Conservation (phyloP, 768 basidiomycete genomes). For the Podaxis sp. region DNA sequence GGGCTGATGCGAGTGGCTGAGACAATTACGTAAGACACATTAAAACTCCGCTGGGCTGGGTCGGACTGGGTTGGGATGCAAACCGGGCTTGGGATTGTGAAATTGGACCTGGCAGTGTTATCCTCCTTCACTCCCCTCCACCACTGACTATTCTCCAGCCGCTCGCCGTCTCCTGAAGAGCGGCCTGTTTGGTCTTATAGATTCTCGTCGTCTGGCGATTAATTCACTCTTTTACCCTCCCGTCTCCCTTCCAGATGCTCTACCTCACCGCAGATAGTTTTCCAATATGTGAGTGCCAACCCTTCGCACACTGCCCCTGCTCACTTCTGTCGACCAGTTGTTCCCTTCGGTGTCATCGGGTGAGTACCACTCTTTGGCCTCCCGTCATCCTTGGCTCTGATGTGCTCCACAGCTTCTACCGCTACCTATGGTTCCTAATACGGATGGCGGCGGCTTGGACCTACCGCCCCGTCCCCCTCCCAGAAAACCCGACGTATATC, state of each 20-base stretch:
- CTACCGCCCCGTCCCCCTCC: slow-evolving; percentile 87
- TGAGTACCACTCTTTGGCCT: slow-evolving; percentile 28
- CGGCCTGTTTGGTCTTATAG: slow-evolving; percentile 15
- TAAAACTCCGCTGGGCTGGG: slow-evolving; percentile 11
- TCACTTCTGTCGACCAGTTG: slow-evolving; percentile 49
- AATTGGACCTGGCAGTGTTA: slow-evolving; percentile 3
- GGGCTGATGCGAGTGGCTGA: background rate
- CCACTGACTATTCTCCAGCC: slow-evolving; percentile 8
- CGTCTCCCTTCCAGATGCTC: slow-evolving; percentile 52
- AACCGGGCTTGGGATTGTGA: slow-evolving; percentile 4
- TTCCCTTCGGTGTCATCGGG: slow-evolving; percentile 90
- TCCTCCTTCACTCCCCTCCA: slow-evolving; percentile 10
- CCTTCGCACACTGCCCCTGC: background rate
- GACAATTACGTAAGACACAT: background rate
- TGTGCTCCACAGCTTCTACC: slow-evolving; percentile 68
- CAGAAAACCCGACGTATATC: slow-evolving; percentile 87
- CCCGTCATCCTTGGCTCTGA: background rate
- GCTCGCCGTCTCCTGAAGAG: slow-evolving; percentile 13
- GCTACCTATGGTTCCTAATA: slow-evolving; percentile 91
- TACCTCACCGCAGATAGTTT: slow-evolving; percentile 91
- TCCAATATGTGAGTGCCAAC: slow-evolving; percentile 72
- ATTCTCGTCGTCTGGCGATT: slow-evolving; percentile 35
- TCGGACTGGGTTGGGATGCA: slow-evolving; percentile 1
- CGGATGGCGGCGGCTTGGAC: slow-evolving; percentile 75
- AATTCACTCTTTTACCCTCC: slow-evolving; percentile 38